These are phyloP conservation scores for Gastrolobium bilobum DNA, from an alignment of 306 rosid genomes.

Conservation along the genomic window DNA sequence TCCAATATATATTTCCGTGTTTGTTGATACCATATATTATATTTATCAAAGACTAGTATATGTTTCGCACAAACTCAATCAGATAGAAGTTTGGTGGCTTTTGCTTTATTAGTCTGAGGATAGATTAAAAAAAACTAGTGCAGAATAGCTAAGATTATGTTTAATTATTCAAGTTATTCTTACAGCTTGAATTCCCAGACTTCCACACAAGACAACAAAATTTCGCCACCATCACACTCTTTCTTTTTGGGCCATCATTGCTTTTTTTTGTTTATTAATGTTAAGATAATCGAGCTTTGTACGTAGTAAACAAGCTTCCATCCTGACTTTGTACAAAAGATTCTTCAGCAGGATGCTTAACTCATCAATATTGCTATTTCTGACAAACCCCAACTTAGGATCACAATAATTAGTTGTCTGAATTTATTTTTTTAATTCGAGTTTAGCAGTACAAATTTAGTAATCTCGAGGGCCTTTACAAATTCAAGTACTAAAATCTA, in stretches of 20 bases:
- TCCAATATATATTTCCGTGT: too few species aligned
- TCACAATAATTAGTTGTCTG: background rate
- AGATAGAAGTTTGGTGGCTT: background rate
- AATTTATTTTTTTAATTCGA: background rate
- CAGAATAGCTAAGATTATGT: background rate
- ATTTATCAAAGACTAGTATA: background rate
- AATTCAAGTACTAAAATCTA: too few species aligned
- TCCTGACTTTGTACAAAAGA: constrained; percentile 49
- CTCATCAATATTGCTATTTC: constrained; percentile 6
- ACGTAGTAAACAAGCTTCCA: constrained; percentile 46
- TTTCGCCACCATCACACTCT: constrained; percentile 44
- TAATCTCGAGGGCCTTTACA: background rate
- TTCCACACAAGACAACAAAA: constrained; percentile 43
- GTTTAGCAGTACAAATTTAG: background rate
- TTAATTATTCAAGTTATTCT: constrained; percentile 39
- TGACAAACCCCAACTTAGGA: constrained; percentile 10
- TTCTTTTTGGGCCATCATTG: constrained; percentile 33
- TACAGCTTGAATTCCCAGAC: constrained; percentile 32
- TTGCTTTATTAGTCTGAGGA: background rate
- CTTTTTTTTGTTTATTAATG: constrained; percentile 2
- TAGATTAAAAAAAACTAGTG: background rate
- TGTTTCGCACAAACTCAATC: background rate
- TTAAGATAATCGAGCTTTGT: constrained; percentile 25
- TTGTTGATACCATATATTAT: background rate
- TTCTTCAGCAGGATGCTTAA: constrained; percentile 45